These are phyloP conservation scores for Amanita brunnescens DNA, from an alignment of 768 basidiomycete genomes.

Conservation along the genomic window DNA sequence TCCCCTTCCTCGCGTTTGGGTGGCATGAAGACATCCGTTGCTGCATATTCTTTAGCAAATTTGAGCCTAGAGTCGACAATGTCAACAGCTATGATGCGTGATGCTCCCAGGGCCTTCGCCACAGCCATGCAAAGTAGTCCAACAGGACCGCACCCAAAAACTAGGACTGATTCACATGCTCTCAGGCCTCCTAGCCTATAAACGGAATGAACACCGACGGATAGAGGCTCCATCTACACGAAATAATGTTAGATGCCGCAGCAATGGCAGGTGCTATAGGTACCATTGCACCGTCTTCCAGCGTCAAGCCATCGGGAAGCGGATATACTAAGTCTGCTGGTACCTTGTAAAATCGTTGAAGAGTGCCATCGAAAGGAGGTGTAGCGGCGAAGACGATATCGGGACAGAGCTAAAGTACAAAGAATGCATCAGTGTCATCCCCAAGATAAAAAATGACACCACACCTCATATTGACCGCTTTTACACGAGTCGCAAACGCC, in stretches of 20 bases:
- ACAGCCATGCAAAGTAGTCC: slow-evolving; percentile 93
- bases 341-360: slow-evolving; percentile 77
- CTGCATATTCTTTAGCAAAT: slow-evolving; percentile 81
- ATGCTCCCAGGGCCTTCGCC: slow-evolving; percentile 88
- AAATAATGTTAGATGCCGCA: background rate
- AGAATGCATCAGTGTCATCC: background rate
- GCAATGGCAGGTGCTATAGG: slow-evolving; percentile 8
- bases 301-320: slow-evolving; percentile 73
- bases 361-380: slow-evolving; percentile 88
- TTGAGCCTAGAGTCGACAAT: slow-evolving; percentile 68
- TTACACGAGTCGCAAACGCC: slow-evolving; percentile 76
- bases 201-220: slow-evolving; percentile 88
- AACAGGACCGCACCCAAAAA: slow-evolving; percentile 85
- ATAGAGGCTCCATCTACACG: slow-evolving; percentile 85
- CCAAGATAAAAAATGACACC: slow-evolving; percentile 17
- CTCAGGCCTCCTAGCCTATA: slow-evolving; percentile 65
- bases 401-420: slow-evolving; percentile 71
- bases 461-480: slow-evolving; percentile 80
- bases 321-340: slow-evolving; percentile 80
- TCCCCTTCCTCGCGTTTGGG: slow-evolving; percentile 55
- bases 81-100: slow-evolving; percentile 78
- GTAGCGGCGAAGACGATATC: slow-evolving; percentile 88
- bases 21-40: slow-evolving; percentile 68
- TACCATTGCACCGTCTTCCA: slow-evolving; percentile 95
- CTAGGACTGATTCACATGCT: slow-evolving; percentile 64